phyloP scores from a whole-genome alignment of 2,329 filamentous ascomycete species.

The Exserohilum turcica region DNA sequence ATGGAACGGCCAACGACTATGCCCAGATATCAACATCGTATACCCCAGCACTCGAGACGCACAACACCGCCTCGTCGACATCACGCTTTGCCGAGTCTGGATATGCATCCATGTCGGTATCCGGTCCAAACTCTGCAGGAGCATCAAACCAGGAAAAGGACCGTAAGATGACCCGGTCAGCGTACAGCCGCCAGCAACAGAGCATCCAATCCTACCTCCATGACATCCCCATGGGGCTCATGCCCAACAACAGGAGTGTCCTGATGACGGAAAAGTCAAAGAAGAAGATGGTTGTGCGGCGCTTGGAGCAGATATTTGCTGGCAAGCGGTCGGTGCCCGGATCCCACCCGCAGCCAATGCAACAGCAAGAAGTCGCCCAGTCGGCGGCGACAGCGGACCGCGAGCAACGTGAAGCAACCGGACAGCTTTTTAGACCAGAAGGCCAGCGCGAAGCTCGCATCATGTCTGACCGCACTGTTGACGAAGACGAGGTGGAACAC shows the following conservation, averaged over 20 bases:
- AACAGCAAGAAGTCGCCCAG: constrained; percentile 63
- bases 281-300: constrained; percentile 76
- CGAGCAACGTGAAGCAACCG: constrained; percentile 48
- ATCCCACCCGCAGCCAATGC: constrained; percentile 56
- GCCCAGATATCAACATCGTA: constrained; percentile 38
- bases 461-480: constrained; percentile 38
- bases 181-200: constrained; percentile 44
- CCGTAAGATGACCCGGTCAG: constrained; percentile 35
- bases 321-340: constrained; percentile 62
- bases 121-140: constrained; percentile 52
- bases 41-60: constrained; percentile 57
- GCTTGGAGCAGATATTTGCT: constrained; percentile 81
- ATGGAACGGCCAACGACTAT: constrained; percentile 30
- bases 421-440: constrained; percentile 44
- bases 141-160: constrained; percentile 42
- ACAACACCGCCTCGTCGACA: constrained; percentile 64
- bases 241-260: constrained; percentile 60
- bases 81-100: constrained; percentile 59
- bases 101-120: constrained; percentile 65
- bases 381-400: constrained; percentile 58
- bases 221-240: constrained; percentile 71
- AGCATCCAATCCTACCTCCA: constrained; percentile 73
- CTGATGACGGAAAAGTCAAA: constrained; percentile 73
- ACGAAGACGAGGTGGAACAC: constrained; percentile 19
- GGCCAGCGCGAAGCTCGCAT: constrained; percentile 55